A percentile compares a stretch with the other conserved stretches of the same genome.
Evolutionary conservation across 768 basidiomycete genomes (phyloP).

Genomic region (Tulasnella sp.): DNA sequence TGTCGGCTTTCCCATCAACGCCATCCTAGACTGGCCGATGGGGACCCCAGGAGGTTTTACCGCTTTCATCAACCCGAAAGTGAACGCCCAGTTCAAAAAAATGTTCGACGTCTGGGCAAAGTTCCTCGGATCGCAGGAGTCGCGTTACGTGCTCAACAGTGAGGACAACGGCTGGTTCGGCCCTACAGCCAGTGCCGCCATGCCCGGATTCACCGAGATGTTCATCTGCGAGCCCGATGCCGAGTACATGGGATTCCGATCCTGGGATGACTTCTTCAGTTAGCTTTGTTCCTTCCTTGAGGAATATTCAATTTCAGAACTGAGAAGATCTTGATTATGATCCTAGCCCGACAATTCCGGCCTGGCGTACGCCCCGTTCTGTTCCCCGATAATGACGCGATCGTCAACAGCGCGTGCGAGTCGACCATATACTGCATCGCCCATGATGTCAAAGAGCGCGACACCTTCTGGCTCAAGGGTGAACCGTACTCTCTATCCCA

Average conservation of each 20-base stretch:
- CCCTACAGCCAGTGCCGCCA: slow-evolving; percentile 24
- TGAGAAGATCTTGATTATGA: too few species aligned
- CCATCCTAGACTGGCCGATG: slow-evolving; percentile 37
- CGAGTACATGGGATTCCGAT: slow-evolving; percentile 34
- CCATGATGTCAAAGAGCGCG: slow-evolving; percentile 30
- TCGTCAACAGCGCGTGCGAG: slow-evolving; percentile 46
- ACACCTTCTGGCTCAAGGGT: slow-evolving; percentile 51
- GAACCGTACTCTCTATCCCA: slow-evolving; percentile 48
- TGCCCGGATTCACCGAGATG: slow-evolving; percentile 29
- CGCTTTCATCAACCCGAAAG: slow-evolving; percentile 32
- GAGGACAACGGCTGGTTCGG: slow-evolving; percentile 41
- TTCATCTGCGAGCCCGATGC: slow-evolving; percentile 34
- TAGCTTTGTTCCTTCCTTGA: too few species aligned
- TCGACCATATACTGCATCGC: slow-evolving; percentile 37
- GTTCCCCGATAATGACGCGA: slow-evolving; percentile 24
- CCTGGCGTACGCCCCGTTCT: slow-evolving; percentile 34
- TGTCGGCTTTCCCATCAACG: slow-evolving; percentile 39
- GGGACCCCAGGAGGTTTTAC: slow-evolving; percentile 28
- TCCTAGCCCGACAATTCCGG: slow-evolving; percentile 33
- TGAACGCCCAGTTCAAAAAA: slow-evolving; percentile 39
- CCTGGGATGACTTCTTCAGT: slow-evolving; percentile 50
- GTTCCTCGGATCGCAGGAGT: slow-evolving; percentile 37
- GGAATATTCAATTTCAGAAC: too few species aligned
- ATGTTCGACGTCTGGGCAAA: slow-evolving; percentile 40
- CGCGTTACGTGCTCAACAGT: slow-evolving; percentile 32